Base-by-base conservation (phyloP, 1,284 basidiomycete species). In the Fistulina hepatica region DNA sequence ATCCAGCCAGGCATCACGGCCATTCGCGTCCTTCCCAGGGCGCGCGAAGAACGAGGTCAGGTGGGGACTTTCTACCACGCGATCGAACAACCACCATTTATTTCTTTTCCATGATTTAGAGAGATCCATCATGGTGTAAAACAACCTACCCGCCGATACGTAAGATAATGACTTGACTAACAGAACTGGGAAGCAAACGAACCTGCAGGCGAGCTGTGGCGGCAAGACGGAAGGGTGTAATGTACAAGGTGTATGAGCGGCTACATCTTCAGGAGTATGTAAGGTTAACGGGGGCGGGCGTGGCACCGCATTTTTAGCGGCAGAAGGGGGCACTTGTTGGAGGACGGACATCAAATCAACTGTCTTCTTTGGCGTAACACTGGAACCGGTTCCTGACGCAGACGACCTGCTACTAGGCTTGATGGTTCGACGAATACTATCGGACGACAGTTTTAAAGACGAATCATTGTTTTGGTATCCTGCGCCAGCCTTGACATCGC, bases 31-130 rank as follows among this genome's bases (percentile, higher is more conserved):
- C 33, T 64, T 60, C 17, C 58, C 61, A 44, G 56, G 60, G 24
- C 81, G 63, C 12, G 72, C 71, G 54, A 76, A 90, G 56, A 90
- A 88, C 0, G 77, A 73, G 0, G 85, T 85, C n/a, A 74, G 67
- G 58, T 91, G 86, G 2, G 86, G 83, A 44, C 80, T 83, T 58
- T 86, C 81, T 2, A 90, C 88, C 17, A 85, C 46, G 13, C 78
- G 67, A 49, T 89, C 83, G 53, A 83, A 81, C 8, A 91, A 63
- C 74, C 76, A 88, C 86, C 85, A 91, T 50, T 77, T 81, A 48
- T 85, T 88, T 30, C 73, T 61, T 37, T 71, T 61, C 86, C 86
- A 89, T 6, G 57, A 52, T 34, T 57, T 62, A 17, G 81, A 76
- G n/a, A 64, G 59, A 35, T 73, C 65, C 7, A 77, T 41, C 78